phyloP scores from a whole-genome alignment of 257 asterid genomes.

The Osmanthus fragrans region DNA sequence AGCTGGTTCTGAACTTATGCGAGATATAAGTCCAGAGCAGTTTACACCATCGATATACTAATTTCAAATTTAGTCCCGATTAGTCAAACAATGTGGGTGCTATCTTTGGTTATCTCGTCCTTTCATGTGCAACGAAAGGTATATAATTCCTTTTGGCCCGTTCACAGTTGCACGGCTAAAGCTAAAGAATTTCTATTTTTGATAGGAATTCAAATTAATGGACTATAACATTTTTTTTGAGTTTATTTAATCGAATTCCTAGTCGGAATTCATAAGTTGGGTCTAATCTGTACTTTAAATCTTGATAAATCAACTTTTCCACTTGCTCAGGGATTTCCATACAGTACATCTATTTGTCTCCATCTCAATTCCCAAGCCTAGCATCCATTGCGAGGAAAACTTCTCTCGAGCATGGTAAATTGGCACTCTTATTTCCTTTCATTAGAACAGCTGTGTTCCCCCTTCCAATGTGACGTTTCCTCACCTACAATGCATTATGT shows the following conservation, averaged over 20 bases:
- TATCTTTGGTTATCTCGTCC: neutral
- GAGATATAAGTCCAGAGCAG: neutral
- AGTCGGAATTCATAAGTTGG: neutral
- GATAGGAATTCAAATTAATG: neutral
- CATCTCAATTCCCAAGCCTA: conserved; percentile 48
- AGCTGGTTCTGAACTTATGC: neutral
- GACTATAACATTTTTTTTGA: too few species aligned
- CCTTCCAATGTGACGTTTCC: neutral
- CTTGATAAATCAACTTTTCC: neutral
- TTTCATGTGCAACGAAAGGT: neutral
- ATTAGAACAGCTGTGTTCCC: neutral
- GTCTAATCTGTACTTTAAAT: neutral
- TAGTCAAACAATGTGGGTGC: neutral
- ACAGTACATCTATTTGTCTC: conserved; percentile 53
- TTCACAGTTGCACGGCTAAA: neutral
- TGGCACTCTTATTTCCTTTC: neutral
- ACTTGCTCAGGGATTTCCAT: conserved; percentile 53
- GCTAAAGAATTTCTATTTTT: neutral
- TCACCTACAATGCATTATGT: neutral
- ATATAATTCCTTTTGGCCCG: neutral
- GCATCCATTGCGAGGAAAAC: conserved; percentile 39
- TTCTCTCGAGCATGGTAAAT: conserved; percentile 53
- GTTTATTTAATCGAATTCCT: too few species aligned
- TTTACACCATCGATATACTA: neutral
- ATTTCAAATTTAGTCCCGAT: neutral